These are phyloP conservation scores for Sungouiella blattae DNA, from an alignment of 805 yeast species.

Conservation along the genomic window DNA sequence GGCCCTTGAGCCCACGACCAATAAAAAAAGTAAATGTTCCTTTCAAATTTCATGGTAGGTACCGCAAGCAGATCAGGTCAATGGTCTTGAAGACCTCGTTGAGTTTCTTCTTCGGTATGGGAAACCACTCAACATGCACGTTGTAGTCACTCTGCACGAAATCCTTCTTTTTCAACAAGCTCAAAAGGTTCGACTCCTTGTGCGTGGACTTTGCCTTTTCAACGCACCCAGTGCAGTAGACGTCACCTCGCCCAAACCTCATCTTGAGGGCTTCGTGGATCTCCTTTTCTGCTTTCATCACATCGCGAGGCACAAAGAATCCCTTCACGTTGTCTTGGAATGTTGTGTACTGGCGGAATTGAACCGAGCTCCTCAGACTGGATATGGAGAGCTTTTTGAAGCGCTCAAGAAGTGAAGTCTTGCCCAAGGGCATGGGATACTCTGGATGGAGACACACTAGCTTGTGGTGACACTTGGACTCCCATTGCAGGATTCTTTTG, in stretches of 20 bases:
- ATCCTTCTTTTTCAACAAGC: slow-evolving; percentile 7
- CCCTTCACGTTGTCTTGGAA: slow-evolving; percentile 28
- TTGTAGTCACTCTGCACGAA: slow-evolving; percentile 17
- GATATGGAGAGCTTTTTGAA: slow-evolving; percentile 5
- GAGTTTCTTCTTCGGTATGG: slow-evolving; percentile 39
- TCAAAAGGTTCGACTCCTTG: slow-evolving; percentile 1
- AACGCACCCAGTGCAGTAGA: slow-evolving; percentile 47
- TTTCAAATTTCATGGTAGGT: neutral
- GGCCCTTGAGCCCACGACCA: too few species aligned
- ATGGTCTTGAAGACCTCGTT: slow-evolving; percentile 13
- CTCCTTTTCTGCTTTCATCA: slow-evolving; percentile 36
- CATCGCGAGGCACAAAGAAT: slow-evolving; percentile 27
- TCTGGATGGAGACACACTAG: slow-evolving; percentile 37
- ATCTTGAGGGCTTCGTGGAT: slow-evolving; percentile 39
- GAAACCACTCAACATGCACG: slow-evolving; percentile 55
- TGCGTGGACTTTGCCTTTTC: slow-evolving; percentile 1
- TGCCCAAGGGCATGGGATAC: slow-evolving; percentile 8
- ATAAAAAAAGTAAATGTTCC: too few species aligned
- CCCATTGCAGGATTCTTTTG: slow-evolving; percentile 49
- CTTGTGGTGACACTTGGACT: slow-evolving; percentile 46
- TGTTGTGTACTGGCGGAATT: slow-evolving; percentile 8
- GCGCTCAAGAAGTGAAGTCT: slow-evolving; percentile 1
- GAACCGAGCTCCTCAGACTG: slow-evolving; percentile 1
- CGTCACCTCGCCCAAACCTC: slow-evolving; percentile 45
- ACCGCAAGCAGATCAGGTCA: slow-evolving; percentile 9